Conservation (phyloP, 805 yeast species). For the Ogataea dorogensis region DNA sequence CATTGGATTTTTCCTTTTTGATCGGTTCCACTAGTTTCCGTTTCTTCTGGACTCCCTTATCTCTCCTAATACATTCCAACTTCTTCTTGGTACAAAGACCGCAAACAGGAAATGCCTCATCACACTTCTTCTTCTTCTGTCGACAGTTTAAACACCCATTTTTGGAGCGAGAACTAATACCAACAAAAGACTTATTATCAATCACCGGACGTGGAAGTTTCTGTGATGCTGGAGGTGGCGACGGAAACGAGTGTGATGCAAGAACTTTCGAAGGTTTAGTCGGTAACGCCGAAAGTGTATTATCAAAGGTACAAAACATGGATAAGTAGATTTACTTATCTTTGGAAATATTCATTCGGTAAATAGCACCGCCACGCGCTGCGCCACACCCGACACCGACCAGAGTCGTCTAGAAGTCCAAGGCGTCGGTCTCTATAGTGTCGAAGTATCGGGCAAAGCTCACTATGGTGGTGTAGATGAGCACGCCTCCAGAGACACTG, state of each 20-base stretch:
- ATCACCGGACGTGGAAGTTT: constrained; percentile 15
- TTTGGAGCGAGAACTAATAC: constrained; percentile 35
- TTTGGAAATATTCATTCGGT: background rate
- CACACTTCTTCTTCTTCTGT: constrained; percentile 49
- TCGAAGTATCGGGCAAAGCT: constrained; percentile 79
- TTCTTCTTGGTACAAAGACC: constrained; percentile 38
- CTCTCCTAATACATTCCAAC: constrained; percentile 31
- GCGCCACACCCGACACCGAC: background rate
- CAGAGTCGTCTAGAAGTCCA: constrained; percentile 25
- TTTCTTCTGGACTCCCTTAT: too few species aligned
- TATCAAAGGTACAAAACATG: constrained; percentile 21
- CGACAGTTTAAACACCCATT: constrained; percentile 42
- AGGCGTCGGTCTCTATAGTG: constrained; percentile 39
- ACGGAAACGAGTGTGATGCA: too few species aligned
- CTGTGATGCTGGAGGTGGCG: too few species aligned
- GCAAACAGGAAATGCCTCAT: constrained; percentile 46
- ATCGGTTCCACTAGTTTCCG: background rate
- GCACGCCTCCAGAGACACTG: constrained; percentile 80
- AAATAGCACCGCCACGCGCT: constrained; percentile 8
- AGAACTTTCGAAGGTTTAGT: constrained; percentile 3
- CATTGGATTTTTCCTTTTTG: too few species aligned
- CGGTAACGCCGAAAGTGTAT: constrained; percentile 14
- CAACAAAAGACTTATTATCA: constrained; percentile 31
- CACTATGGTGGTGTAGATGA: constrained; percentile 80
- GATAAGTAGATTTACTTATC: constrained; percentile 1